Base-by-base conservation (phyloP, 1,139 yeast genomes). In the Debaryomycetaceae sp. region DNA sequence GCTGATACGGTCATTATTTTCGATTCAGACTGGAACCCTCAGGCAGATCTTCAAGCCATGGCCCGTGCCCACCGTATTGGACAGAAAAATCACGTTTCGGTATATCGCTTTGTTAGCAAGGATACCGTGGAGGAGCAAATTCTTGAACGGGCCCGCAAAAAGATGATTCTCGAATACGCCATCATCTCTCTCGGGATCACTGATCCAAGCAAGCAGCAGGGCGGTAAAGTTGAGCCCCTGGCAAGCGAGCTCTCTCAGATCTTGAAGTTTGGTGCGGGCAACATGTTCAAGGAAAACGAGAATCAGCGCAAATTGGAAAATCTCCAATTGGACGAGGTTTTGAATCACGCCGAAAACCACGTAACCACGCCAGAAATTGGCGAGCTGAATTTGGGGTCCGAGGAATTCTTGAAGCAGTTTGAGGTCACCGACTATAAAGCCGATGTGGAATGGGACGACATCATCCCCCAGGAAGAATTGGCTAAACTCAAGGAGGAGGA, bases 31-130 rank as follows among this genome's bases (percentile, higher is more conserved):
- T 90, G 99, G 99, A 90, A 90, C 49, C 97, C 97, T 1, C 97
- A 90, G 55, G 97, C 97, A 1, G 98, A 87, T 67, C 62, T 87
- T 42, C 97, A 90, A 57, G 98, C 98, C 4, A 92, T 92, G 99
- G 99, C 98, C 1, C 77, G 99, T 58, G 99, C 98, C 3, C 99
- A 90, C 58, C 77, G 99, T 64, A 90, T 90, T 48, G 99, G 99
- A 12, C 99, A 90, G 53, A 90, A 90, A 54, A 86, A 83, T 44
- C 98, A 90, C 55, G 99, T 90, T 27, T 83, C 86, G 73, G 97
- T 90, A 14, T 92, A 92, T 52, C 68, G 99, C 49, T 83, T 92
- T 58, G 97, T 90, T 15, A 80, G 95, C 39, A 90, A 90, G 46
- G 98, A 92, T 46, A 90, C 98, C 0, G 95, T 90, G 13, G 99